Evolutionary conservation across 805 yeast species (phyloP), one percentile per base, ranked within the genome.

Genomic region (Yarrowia divulgata): DNA sequence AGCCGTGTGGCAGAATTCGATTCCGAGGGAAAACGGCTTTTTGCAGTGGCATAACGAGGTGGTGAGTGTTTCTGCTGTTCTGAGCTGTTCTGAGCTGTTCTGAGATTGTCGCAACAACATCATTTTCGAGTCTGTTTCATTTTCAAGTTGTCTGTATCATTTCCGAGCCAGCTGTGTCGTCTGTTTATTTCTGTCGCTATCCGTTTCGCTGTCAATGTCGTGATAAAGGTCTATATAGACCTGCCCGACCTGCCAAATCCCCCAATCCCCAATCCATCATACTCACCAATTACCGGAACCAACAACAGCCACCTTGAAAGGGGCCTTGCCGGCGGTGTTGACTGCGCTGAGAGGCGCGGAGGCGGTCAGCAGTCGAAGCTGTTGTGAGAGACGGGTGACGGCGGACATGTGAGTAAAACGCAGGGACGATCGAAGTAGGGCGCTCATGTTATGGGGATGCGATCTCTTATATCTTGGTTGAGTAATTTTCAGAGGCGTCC

Each of bases 211-310:
- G 7, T 35, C 39, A 8, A 10, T 35, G 39, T 35, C 39, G 39
- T 35, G 39, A 23, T 23, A 23, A 23, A 4, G 29, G 29, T 23
- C 29, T 43, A 43, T n/a, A n/a, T 43, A 43, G 18, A 8, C 46
- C 23, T 23, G 12, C 16, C 12, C 9, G 2, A 42, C 18, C 45
- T 18, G 16, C 18, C 9, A 16, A 42, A 13, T 9, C 48, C 18
- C 48, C 14, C 13, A 19, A 34, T n/a, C n/a, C n/a, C n/a, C n/a
- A n/a, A 34, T 7, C 37, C 19, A 14, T 29, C 1, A 16, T 18
- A 52, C 78, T 69, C 68, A 75, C 91, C 99, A 94, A 81, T 94
- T 94, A 78, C 98, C 99, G 39, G 98, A 93, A 50, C 99, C 99
- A 73, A 95, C 88, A 69, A 93, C 91, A 49, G 93, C 83, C 52